Evolutionary conservation across 1,284 basidiomycete species (phyloP), one percentile per base, ranked within the genome.

Genomic region (Phellopilus nigrolimitatus): DNA sequence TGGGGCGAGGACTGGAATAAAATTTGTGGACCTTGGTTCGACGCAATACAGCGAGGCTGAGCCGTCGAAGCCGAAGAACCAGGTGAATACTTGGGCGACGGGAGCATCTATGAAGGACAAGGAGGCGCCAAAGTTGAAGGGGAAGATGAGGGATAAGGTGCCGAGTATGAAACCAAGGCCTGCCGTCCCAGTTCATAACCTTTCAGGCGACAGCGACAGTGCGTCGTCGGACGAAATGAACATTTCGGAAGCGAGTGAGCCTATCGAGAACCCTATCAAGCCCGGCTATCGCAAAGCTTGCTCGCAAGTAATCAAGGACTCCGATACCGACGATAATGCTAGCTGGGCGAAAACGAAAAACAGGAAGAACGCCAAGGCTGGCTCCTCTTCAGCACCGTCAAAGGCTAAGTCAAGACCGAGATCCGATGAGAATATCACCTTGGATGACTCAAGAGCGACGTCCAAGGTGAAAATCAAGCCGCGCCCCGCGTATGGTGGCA

Each of bases 141-240:
- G 15, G 22, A 43, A 43, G 19, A 27, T 25, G 8, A 27, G 15
- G 15, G 19, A 3, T 12, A n/a, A 37, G 19, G 19, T 10, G 25
- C n/a, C 17, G 19, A 1, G 24, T 8, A 12, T n/a, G n/a, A 15
- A 25, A 27, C 17, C 12, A 43, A 13, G 41, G 22, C 1, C n/a
- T n/a, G n/a, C n/a, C n/a, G n/a, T n/a, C n/a, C n/a, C n/a, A n/a
- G 34, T 37, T 13, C 12, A n/a, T 17, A 15, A 15, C 34, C 12
- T 39, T 19, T 9, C 25, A 30, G n/a, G 8, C 24, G 25, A 19
- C 25, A 10, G 15, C 24, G 15, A 27, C 21, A 30, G 27, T 22
- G 19, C 27, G 2, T 48, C 46, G 15, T 48, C 46, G 7, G 46
- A 48, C 27, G 46, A 48, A 24, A 36, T 48, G 6, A 48, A 48